Evolutionary conservation across 306 rosid genomes (phyloP).

Genomic region (Crataegus laevigata): DNA sequence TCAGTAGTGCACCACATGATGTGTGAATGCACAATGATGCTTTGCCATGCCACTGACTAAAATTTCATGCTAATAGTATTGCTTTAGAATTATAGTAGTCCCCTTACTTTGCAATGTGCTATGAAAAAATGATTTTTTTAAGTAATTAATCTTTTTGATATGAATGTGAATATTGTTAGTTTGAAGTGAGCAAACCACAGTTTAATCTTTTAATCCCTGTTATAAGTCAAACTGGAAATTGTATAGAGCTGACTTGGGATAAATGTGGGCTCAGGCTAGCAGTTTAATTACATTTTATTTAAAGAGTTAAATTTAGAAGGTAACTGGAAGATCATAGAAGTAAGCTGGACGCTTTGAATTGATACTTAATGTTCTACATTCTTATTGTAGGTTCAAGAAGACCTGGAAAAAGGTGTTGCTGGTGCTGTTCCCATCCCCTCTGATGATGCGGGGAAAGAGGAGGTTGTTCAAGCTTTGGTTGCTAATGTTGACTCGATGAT

Average conservation of each 20-base stretch:
- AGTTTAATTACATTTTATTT: neutral
- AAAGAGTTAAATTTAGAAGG: neutral
- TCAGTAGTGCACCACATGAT: neutral
- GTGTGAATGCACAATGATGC: neutral
- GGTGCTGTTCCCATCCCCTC: conserved; percentile 82
- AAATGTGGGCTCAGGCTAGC: neutral
- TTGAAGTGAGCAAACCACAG: neutral
- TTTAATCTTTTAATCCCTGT: neutral
- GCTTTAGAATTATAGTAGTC: neutral
- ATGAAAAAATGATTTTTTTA: neutral
- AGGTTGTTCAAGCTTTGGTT: conserved; percentile 70
- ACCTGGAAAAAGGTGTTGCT: conserved; percentile 61
- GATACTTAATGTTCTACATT: neutral
- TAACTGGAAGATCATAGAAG: neutral
- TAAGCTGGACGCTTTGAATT: neutral
- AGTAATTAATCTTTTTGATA: neutral
- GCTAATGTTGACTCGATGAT: conserved; percentile 85
- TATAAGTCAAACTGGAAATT: neutral
- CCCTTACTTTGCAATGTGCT: neutral
- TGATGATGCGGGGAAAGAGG: conserved; percentile 68
- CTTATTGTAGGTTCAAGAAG: conserved; percentile 64
- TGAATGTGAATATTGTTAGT: neutral
- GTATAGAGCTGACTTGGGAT: neutral
- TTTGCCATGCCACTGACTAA: neutral
- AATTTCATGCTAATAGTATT: neutral